phyloP scores from a whole-genome alignment of 176 grass and related monocot species.

The Neostapfia colusana region DNA sequence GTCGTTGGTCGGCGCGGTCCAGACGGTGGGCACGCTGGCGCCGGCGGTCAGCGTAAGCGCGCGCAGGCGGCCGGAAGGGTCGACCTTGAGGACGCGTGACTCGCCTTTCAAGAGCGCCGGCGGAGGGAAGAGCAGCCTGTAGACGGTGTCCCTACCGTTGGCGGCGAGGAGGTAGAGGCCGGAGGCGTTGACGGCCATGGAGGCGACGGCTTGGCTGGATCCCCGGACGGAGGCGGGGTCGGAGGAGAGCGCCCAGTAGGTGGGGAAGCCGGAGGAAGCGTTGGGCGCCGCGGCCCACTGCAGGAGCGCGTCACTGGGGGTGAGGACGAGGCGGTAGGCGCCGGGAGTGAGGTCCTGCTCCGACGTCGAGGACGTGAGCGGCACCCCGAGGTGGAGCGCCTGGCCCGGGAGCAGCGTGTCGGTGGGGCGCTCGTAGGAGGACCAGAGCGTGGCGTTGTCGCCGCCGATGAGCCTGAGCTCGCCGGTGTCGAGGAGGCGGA shows the following conservation, averaged over 20 bases:
- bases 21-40: not conserved
- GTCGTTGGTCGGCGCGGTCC: slow-evolving; percentile 44
- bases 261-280: not conserved
- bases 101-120: not conserved
- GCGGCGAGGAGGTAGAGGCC: slow-evolving; percentile 64
- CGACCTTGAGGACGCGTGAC: slow-evolving; percentile 44
- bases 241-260: slow-evolving; percentile 67
- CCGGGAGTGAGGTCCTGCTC: slow-evolving; percentile 54
- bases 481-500: slow-evolving; percentile 57
- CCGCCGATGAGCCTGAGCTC: slow-evolving; percentile 65
- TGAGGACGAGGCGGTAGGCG: slow-evolving; percentile 64
- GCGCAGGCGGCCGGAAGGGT: slow-evolving; percentile 51
- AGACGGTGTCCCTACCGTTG: slow-evolving; percentile 41
- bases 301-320: slow-evolving; percentile 54
- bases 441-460: slow-evolving; percentile 64
- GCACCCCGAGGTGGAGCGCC: slow-evolving; percentile 25
- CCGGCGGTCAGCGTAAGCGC: slow-evolving; percentile 26
- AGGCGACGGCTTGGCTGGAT: slow-evolving; percentile 43
- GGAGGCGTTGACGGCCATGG: slow-evolving; percentile 59
- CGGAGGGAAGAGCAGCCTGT: slow-evolving; percentile 41
- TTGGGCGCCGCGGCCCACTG: slow-evolving; percentile 40
- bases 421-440: slow-evolving; percentile 57
- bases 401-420: slow-evolving; percentile 62
- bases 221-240: slow-evolving; percentile 53
- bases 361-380: slow-evolving; percentile 36